Percentiles rank a stretch among this genome's conserved stretches.
Conservation (phyloP, 495 filamentous ascomycete species). For the Talaromyces adpressus region DNA sequence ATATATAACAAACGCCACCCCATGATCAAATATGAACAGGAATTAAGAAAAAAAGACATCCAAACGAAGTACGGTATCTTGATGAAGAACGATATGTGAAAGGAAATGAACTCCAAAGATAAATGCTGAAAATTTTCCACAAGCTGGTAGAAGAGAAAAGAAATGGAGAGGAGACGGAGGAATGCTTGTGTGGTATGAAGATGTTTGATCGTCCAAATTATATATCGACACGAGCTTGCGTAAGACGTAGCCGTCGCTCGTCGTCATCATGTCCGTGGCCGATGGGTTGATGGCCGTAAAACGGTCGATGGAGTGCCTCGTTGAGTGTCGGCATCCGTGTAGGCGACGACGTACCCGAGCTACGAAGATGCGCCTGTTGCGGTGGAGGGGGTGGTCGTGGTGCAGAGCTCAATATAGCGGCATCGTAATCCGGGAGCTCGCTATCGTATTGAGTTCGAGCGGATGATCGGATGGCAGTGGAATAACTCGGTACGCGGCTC, state of each 20-base stretch:
- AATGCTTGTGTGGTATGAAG: not conserved
- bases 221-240: constrained; percentile 31
- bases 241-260: constrained; percentile 31
- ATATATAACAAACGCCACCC: not conserved
- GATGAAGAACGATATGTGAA: constrained; percentile 2
- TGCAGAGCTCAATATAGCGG: constrained; percentile 31
- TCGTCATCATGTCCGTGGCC: constrained; percentile 27
- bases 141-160: not conserved
- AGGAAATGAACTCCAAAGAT: not conserved
- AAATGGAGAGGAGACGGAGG: not conserved
- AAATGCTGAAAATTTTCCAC: not conserved
- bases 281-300: constrained; percentile 17
- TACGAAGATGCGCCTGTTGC: constrained; percentile 34
- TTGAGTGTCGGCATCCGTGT: constrained; percentile 13
- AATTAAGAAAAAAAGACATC: not conserved
- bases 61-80: not conserved
- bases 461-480: constrained; percentile 61
- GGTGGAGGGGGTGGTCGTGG: constrained; percentile 22
- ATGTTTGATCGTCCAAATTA: not conserved
- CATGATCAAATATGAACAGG: not conserved
- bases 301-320: constrained; percentile 28
- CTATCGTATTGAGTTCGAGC: constrained; percentile 41
- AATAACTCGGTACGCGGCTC: constrained; percentile 73
- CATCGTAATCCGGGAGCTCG: constrained; percentile 45
- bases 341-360: constrained; percentile 14